Percentiles rank a stretch among this genome's conserved stretches.
phyloP scores from a whole-genome alignment of 345 rosid species.

The Eucalyptus dawsonii region DNA sequence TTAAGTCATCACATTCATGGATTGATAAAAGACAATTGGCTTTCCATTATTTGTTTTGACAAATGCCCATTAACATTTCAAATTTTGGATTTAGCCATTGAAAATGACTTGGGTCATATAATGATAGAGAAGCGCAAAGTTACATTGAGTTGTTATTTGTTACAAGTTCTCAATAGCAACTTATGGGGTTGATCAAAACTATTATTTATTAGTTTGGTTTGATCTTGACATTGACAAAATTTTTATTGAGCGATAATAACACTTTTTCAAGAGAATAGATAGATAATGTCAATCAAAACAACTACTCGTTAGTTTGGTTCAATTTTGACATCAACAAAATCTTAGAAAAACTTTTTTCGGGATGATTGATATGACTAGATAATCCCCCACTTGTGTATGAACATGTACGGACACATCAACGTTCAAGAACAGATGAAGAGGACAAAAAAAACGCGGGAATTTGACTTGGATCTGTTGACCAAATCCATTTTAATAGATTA shows the following conservation, averaged over 20 bases:
- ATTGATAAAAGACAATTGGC: not conserved
- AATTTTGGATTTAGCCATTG: not conserved
- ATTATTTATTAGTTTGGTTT: not conserved
- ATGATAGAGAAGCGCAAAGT: fast-evolving
- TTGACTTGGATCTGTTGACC: not conserved
- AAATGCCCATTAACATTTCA: not conserved
- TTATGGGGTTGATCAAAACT: not conserved
- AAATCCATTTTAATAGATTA: not conserved
- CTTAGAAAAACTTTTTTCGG: not conserved
- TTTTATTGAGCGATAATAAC: not conserved
- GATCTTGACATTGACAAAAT: fast-evolving
- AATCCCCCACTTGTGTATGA: not conserved
- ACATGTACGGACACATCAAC: not conserved
- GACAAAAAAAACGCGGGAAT: not conserved
- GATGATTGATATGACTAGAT: not conserved
- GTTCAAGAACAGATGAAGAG: not conserved
- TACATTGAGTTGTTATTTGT: not conserved
- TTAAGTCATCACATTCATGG: not conserved
- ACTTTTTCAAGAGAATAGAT: not conserved
- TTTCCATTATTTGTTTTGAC: not conserved
- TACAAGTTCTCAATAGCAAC: not conserved
- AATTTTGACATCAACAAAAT: not conserved
- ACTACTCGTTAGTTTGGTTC: not conserved
- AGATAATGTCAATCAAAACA: not conserved
- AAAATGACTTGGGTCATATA: not conserved